Percentiles rank a stretch among this genome's conserved stretches.
These are phyloP conservation scores for Adansonia digitata DNA, from an alignment of 345 rosid species.

Conservation along the genomic window DNA sequence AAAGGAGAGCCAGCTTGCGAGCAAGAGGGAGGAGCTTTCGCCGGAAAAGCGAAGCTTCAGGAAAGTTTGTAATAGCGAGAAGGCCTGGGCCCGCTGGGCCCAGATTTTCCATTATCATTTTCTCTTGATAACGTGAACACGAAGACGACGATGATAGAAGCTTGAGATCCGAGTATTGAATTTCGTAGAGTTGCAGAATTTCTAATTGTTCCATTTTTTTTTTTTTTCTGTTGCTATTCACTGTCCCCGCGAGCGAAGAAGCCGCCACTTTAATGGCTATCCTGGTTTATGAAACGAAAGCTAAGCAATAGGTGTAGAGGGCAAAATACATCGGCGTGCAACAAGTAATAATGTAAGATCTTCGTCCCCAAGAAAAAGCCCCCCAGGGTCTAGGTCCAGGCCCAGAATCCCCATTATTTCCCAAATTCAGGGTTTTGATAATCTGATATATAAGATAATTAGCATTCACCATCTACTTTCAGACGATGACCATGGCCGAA, in stretches of 20 bases:
- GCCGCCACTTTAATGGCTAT: background rate
- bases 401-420: background rate
- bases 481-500: background rate
- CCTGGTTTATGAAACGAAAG: background rate
- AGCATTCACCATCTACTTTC: background rate
- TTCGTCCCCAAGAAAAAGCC: background rate
- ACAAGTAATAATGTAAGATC: background rate
- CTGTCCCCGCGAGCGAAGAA: background rate
- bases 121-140: conserved; percentile 26
- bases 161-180: conserved; percentile 50
- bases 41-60: conserved; percentile 51
- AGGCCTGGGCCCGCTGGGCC: conserved; percentile 78
- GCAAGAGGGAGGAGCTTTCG: conserved; percentile 59
- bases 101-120: conserved; percentile 51
- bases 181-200: conserved; percentile 45
- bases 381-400: background rate
- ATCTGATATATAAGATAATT: background rate
- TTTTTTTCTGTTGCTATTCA: too few relatives aligned
- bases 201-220: conserved; percentile 38
- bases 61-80: conserved; percentile 56
- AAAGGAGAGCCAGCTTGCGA: conserved; percentile 63
- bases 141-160: conserved; percentile 25
- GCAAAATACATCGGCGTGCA: background rate
- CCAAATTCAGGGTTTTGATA: background rate
- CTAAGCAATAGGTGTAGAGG: background rate